phyloP scores from a whole-genome alignment of 78 protist genomes.

The Dictyostelium citrinum region DNA sequence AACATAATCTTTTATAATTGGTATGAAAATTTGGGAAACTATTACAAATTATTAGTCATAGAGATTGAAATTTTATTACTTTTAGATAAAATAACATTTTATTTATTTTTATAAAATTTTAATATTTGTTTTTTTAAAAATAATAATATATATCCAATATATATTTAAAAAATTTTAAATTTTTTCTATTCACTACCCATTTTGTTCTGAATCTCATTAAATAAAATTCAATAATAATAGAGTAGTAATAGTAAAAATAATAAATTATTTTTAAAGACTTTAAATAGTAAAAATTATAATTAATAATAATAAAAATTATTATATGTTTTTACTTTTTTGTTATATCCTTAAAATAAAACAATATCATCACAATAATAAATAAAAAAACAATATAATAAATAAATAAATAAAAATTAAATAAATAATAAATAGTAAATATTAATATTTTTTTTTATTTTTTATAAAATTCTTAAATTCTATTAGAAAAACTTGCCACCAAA shows the following conservation, averaged over 20 bases:
- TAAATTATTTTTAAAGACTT: background rate
- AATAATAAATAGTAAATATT: background rate
- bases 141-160: background rate
- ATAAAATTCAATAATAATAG: background rate
- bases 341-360: background rate
- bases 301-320: no score
- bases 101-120: background rate
- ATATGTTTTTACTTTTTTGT: background rate
- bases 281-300: background rate
- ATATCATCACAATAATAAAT: background rate
- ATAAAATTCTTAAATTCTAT: background rate
- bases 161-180: background rate
- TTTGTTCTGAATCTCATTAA: background rate
- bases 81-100: background rate
- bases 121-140: background rate
- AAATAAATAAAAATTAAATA: background rate
- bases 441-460: background rate
- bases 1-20: background rate
- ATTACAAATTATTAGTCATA: constrained; percentile 1
- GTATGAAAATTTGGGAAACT: background rate
- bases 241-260: background rate
- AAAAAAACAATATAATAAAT: background rate
- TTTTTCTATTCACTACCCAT: background rate
- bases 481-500: background rate
- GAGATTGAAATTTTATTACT: background rate